A percentile compares a stretch with the other conserved stretches of the same genome.
These are phyloP conservation scores for Chaetoceros muelleri DNA, from an alignment of 108 stramenopile species.

Conservation along the genomic window DNA sequence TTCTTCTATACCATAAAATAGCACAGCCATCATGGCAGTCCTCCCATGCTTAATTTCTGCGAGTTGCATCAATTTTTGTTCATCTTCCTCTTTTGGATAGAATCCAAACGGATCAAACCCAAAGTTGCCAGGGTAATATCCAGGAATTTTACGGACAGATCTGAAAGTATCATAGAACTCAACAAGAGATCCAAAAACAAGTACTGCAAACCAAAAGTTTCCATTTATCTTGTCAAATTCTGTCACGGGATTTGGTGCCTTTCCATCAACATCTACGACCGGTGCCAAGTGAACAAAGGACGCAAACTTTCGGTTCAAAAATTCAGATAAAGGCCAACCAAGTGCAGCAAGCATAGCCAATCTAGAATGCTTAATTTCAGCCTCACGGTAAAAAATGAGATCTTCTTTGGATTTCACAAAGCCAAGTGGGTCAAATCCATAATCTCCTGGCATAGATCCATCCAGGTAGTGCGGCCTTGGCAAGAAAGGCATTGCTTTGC, in stretches of 20 bases:
- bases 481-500: slow-evolving; percentile 55
- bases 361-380: slow-evolving; percentile 82
- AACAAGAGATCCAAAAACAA: slow-evolving; percentile 59
- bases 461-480: slow-evolving; percentile 34
- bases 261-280: slow-evolving; percentile 40
- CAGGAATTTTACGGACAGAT: no score
- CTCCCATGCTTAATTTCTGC: slow-evolving; percentile 85
- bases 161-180: slow-evolving; percentile 59
- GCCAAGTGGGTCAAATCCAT: slow-evolving; percentile 81
- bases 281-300: slow-evolving; percentile 30
- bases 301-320: slow-evolving; percentile 60
- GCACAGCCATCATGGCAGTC: slow-evolving; percentile 67
- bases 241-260: slow-evolving; percentile 60
- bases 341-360: slow-evolving; percentile 80
- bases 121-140: slow-evolving; percentile 61
- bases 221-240: slow-evolving; percentile 60
- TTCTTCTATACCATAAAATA: slow-evolving; percentile 59
- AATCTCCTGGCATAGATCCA: slow-evolving; percentile 57
- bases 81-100: slow-evolving; percentile 51
- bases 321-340: slow-evolving; percentile 76
- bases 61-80: slow-evolving; percentile 50
- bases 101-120: slow-evolving; percentile 78
- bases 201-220: slow-evolving; percentile 70
- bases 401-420: slow-evolving; percentile 40
- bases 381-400: slow-evolving; percentile 57